Evolutionary conservation across 2,329 filamentous ascomycete species (phyloP).

Genomic region (Raffaelea ambrosiae): DNA sequence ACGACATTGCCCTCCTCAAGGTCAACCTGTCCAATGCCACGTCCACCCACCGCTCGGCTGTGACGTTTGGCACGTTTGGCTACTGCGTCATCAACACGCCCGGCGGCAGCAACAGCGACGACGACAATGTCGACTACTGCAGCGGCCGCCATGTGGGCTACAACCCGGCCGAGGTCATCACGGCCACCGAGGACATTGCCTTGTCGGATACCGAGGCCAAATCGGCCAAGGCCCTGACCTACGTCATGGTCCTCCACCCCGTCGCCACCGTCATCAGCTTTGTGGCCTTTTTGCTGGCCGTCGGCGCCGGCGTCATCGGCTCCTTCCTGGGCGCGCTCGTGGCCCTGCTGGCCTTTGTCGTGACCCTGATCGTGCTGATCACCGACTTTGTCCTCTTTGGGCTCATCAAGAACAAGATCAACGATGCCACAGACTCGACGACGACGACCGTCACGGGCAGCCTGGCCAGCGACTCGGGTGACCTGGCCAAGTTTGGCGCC

Average conservation of each 20-base stretch:
- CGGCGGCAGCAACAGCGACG: slow-evolving; percentile 15
- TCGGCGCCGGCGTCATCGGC: slow-evolving; percentile 42
- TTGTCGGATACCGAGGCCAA: slow-evolving; percentile 24
- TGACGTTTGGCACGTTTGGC: slow-evolving; percentile 54
- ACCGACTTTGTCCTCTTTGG: slow-evolving; percentile 51
- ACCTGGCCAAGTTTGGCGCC: slow-evolving; percentile 39
- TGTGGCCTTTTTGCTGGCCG: slow-evolving; percentile 47
- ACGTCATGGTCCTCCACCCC: slow-evolving; percentile 55
- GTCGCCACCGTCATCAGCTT: slow-evolving; percentile 49
- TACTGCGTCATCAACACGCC: slow-evolving; percentile 33
- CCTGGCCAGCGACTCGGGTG: no score
- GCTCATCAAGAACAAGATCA: slow-evolving; percentile 45
- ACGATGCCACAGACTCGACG: slow-evolving; percentile 46
- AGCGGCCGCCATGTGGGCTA: slow-evolving; percentile 44
- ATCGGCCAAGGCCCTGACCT: slow-evolving; percentile 35
- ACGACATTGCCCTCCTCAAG: slow-evolving; percentile 43
- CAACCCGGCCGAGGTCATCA: slow-evolving; percentile 38
- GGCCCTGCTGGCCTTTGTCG: slow-evolving; percentile 38
- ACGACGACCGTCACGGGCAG: no score
- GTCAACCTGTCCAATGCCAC: slow-evolving; percentile 35
- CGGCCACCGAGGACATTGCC: slow-evolving; percentile 31
- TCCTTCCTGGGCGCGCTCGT: slow-evolving; percentile 42
- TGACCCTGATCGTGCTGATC: slow-evolving; percentile 38
- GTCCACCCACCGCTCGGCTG: slow-evolving; percentile 19
- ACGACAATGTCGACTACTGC: slow-evolving; percentile 34